A percentile compares a stretch with the other conserved stretches of the same genome.
Conservation (phyloP, 139 green algal genomes). For the Chlamydomonas applanata region DNA sequence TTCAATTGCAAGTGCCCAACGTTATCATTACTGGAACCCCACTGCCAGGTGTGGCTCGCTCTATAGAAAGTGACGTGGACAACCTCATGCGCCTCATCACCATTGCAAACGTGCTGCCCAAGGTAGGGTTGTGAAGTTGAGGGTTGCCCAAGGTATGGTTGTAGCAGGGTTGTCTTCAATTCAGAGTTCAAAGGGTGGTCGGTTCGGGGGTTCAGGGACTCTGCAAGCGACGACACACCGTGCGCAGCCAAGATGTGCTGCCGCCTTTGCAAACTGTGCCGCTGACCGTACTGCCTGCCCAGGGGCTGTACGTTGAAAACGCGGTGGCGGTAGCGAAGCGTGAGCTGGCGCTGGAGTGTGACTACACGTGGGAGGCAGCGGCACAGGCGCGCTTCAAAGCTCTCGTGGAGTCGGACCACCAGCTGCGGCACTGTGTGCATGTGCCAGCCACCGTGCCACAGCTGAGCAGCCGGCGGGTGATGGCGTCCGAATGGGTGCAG, state of each 20-base stretch:
- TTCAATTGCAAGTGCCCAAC: too few species aligned
- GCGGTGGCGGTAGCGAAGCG: constrained; percentile 80
- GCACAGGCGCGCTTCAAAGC: constrained; percentile 59
- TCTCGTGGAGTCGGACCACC: constrained; percentile 52
- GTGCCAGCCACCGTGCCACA: constrained; percentile 77
- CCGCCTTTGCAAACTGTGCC: too few species aligned
- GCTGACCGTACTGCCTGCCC: too few species aligned
- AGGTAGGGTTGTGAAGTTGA: too few species aligned
- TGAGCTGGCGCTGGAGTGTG: constrained; percentile 91
- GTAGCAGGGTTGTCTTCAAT: too few species aligned
- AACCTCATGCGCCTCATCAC: constrained; percentile 90
- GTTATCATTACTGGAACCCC: background rate
- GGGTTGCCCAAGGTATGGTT: too few species aligned
- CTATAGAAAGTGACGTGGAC: constrained; percentile 91
- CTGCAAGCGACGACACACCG: too few species aligned
- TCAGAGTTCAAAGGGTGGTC: too few species aligned
- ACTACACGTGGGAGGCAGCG: constrained; percentile 77
- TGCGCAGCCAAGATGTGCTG: too few species aligned
- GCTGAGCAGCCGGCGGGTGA: constrained; percentile 68
- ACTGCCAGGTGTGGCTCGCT: constrained; percentile 84
- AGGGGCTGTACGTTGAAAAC: constrained; percentile 81
- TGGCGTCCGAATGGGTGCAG: constrained; percentile 80
- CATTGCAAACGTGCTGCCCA: constrained; percentile 83
- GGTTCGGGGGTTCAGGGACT: too few species aligned
- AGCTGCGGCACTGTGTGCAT: constrained; percentile 40